phyloP scores from a whole-genome alignment of 192 early-diverging fungal genomes.

The Linnemannia hyalina region DNA sequence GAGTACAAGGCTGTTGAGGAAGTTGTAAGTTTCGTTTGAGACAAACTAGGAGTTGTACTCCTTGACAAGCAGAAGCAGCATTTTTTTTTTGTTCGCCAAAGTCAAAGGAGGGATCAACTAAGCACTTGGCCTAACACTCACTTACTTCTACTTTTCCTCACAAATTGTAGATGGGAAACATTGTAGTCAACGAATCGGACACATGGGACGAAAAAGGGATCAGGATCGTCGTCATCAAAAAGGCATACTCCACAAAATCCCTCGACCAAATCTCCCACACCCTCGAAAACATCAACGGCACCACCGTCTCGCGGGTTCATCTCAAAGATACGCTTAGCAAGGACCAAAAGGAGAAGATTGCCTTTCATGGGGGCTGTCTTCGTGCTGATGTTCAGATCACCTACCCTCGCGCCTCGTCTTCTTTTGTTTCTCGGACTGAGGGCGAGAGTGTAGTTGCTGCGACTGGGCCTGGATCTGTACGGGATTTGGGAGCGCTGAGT shows the following conservation, averaged over 20 bases:
- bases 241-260: not conserved
- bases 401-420: conserved; percentile 5
- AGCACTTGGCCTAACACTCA: not conserved
- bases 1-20: not conserved
- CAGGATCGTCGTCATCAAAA: not conserved
- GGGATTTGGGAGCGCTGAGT: not conserved
- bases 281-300: not conserved
- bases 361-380: not conserved
- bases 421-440: not conserved
- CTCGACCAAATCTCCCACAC: not conserved
- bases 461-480: not conserved
- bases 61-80: not conserved
- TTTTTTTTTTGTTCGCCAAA: not conserved
- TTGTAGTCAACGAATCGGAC: conserved; percentile 12
- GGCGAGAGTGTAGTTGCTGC: not conserved
- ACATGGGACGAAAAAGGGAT: not conserved
- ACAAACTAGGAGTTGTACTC: not conserved
- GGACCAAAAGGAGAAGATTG: conserved; percentile 7
- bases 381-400: conserved; percentile 18
- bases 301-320: not conserved
- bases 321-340: conserved; percentile 4
- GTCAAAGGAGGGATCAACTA: not conserved
- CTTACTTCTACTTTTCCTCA: not conserved
- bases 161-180: conserved; percentile 11
- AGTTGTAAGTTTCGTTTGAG: not conserved